Base-by-base conservation (phyloP, 768 basidiomycete species). In the Lanmaoa pseudosensibilis region DNA sequence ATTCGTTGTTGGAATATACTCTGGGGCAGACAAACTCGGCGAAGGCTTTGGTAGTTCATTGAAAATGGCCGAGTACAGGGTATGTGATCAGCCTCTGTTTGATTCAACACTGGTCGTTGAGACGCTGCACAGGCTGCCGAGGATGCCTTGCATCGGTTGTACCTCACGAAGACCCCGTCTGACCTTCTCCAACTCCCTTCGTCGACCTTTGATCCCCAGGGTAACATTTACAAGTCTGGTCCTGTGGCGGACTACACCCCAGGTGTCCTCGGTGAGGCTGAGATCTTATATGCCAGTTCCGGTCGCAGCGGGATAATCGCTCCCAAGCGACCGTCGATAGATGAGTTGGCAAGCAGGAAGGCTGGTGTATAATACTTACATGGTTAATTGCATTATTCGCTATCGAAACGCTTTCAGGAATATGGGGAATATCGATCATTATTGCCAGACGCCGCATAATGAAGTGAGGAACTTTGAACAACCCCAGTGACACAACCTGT, bases 1-100 rank as follows among this genome's bases (percentile, higher is more conserved):
- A 38, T 99, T 90, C 71, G 89, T 97, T n/a, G 88, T 96, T n/a
- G 97, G 94, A 18, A 88, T 97, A 56, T 98, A 83, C 70, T 91
- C 86, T 23, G 93, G 86, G 39, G 78, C 74, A 55, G 91, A 84
- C 69, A 84, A 97, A 73, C 83, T 99, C 2, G 93, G 95, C 6
- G 95, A 99, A 73, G 94, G 95, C 15, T 93, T 95, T 67, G 97
- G 97, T 50, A 88, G 85, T 62, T 94, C 92, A 3, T 75, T 98
- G 52, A 87, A 84, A 71, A 98, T 98, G 96, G 94, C 94, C 16
- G 94, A 98, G 73, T 95, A 83, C 74, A 80, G 96, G 55, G 94
- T 93, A 73, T 50, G 83, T 21, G 27, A 39, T 36, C 18, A 52
- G n/a, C 23, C 27, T 44, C 50, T 19, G 27, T 60, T 21, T 11